These are phyloP conservation scores for Omphalea diandra DNA, from an alignment of 441 rosid genomes.

Conservation along the genomic window DNA sequence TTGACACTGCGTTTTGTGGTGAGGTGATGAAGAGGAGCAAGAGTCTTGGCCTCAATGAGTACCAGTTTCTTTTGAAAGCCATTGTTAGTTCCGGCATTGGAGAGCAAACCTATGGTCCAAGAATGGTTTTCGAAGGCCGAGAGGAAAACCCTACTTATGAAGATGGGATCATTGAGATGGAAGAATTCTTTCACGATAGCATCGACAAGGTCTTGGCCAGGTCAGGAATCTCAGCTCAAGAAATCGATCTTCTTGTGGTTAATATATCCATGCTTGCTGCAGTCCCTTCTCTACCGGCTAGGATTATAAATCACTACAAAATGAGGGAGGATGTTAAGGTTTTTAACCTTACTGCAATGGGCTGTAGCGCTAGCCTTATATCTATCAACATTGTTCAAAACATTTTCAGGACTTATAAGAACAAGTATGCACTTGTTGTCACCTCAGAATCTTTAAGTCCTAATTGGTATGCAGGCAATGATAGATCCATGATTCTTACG, in stretches of 20 bases:
- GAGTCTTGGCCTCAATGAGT: slow-evolving; percentile 76
- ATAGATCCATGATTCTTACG: slow-evolving; percentile 83
- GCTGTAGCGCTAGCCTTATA: slow-evolving; percentile 89
- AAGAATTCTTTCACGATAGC: slow-evolving; percentile 67
- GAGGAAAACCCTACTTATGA: slow-evolving; percentile 53
- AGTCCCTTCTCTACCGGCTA: slow-evolving; percentile 58
- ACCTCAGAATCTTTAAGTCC: slow-evolving; percentile 83
- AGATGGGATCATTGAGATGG: slow-evolving; percentile 71
- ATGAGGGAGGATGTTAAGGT: slow-evolving; percentile 71
- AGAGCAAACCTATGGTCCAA: slow-evolving; percentile 71
- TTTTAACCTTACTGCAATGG: slow-evolving; percentile 82
- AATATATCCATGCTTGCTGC: slow-evolving; percentile 71
- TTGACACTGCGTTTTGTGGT: slow-evolving; percentile 56
- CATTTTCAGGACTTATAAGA: slow-evolving; percentile 52
- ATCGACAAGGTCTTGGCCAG: slow-evolving; percentile 54
- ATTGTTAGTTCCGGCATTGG: slow-evolving; percentile 80
- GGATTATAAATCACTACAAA: slow-evolving; percentile 72
- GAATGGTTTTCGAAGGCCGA: slow-evolving; percentile 50
- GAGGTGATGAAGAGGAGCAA: slow-evolving; percentile 53
- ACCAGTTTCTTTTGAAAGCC: slow-evolving; percentile 78
- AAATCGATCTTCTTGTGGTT: slow-evolving; percentile 73
- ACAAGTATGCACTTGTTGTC: slow-evolving; percentile 53
- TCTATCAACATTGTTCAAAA: slow-evolving; percentile 62
- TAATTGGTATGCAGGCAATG: slow-evolving; percentile 76
- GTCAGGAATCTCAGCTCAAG: slow-evolving; percentile 52